phyloP scores from a whole-genome alignment of 2,329 filamentous ascomycete genomes.

The Arthrobotrys sinensis region DNA sequence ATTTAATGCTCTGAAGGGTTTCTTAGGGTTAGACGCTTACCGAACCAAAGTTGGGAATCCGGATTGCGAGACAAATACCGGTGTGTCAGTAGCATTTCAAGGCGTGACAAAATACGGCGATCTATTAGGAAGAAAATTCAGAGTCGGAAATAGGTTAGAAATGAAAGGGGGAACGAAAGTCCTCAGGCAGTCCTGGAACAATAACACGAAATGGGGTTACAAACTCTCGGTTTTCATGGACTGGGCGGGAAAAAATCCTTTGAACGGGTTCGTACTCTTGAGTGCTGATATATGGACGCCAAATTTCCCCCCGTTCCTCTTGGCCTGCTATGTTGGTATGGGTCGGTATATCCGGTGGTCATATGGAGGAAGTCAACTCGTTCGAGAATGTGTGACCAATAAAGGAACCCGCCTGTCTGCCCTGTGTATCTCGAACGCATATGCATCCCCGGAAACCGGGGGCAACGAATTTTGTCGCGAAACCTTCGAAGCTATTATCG shows the following conservation, averaged over 20 bases:
- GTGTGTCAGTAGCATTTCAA: background rate
- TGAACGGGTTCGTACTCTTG: background rate
- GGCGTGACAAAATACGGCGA: background rate
- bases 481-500: background rate
- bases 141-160: background rate
- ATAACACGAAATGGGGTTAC: no score
- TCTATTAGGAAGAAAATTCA: background rate
- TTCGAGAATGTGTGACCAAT: background rate
- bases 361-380: background rate
- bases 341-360: background rate
- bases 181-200: no score
- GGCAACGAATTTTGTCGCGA: background rate
- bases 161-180: no score
- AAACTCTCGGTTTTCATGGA: background rate
- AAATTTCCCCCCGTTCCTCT: background rate
- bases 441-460: no score
- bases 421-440: background rate
- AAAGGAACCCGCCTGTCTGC: background rate
- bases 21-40: slow-evolving; percentile 3
- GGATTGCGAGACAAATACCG: background rate
- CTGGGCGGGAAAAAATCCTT: background rate
- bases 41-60: background rate
- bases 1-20: background rate
- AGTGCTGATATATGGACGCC: background rate
- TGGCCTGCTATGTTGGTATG: background rate